Evolutionary conservation across 2,329 filamentous ascomycete genomes (phyloP).

Genomic region (Neofusicoccum parvum): DNA sequence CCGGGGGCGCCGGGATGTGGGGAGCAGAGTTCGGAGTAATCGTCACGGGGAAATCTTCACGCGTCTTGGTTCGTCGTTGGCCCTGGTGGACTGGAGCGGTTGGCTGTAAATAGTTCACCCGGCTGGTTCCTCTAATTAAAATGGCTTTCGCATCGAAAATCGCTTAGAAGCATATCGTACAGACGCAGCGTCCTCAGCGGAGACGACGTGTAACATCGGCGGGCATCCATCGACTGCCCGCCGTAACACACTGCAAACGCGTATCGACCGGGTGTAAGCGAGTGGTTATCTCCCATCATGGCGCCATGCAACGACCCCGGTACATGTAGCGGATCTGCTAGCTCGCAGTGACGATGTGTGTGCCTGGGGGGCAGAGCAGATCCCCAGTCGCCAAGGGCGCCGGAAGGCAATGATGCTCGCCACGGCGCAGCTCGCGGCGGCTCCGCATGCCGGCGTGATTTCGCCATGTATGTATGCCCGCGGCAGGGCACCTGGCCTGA

Average conservation of each 20-base stretch:
- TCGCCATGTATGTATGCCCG: background rate
- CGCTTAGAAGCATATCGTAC: background rate
- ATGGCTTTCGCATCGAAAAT: background rate
- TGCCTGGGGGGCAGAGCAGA: background rate
- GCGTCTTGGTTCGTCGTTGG: background rate
- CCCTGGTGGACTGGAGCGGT: background rate
- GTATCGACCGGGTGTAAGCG: background rate
- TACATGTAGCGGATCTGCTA: background rate
- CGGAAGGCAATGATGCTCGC: background rate
- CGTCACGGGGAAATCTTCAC: background rate
- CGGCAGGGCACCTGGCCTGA: background rate
- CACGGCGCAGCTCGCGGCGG: background rate
- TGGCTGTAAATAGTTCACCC: background rate
- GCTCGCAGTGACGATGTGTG: background rate
- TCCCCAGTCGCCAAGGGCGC: background rate
- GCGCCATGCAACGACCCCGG: background rate
- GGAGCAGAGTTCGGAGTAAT: background rate
- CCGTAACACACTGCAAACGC: background rate
- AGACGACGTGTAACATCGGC: background rate
- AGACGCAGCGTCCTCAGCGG: background rate
- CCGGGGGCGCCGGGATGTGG: background rate
- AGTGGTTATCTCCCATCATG: background rate
- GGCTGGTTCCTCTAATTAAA: background rate
- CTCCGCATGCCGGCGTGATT: background rate
- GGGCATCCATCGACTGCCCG: background rate